Evolutionary conservation across 768 basidiomycete genomes (phyloP).

Genomic region (Erythrobasidium yunnanense): DNA sequence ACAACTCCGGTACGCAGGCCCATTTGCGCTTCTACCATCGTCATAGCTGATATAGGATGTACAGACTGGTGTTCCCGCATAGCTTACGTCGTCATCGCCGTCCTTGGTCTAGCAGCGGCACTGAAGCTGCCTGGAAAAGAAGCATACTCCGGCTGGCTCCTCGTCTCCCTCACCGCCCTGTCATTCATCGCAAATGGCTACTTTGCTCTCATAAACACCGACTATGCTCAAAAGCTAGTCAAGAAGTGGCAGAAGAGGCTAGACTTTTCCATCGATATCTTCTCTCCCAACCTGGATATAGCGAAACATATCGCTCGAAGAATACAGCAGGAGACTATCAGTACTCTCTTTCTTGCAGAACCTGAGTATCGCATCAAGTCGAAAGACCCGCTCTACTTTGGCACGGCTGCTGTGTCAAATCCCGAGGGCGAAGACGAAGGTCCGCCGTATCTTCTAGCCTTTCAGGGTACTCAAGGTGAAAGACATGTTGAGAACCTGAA

Average conservation of each 20-base stretch:
- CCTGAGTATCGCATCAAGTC: slow-evolving; percentile 53
- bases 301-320: slow-evolving; percentile 53
- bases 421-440: slow-evolving; percentile 46
- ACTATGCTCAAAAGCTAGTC: slow-evolving; percentile 49
- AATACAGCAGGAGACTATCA: slow-evolving; percentile 69
- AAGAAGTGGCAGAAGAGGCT: slow-evolving; percentile 50
- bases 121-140: slow-evolving; percentile 49
- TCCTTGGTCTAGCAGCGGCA: slow-evolving; percentile 55
- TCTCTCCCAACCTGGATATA: slow-evolving; percentile 53
- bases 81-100: slow-evolving; percentile 58
- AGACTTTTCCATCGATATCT: slow-evolving; percentile 72
- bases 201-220: slow-evolving; percentile 54
- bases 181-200: slow-evolving; percentile 57
- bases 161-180: slow-evolving; percentile 51
- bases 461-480: slow-evolving; percentile 56
- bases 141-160: slow-evolving; percentile 54
- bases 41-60: not conserved
- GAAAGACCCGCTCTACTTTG: slow-evolving; percentile 52
- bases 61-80: slow-evolving; percentile 54
- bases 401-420: slow-evolving; percentile 45
- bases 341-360: slow-evolving; percentile 55
- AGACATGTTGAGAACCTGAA: slow-evolving; percentile 68
- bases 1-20: slow-evolving; percentile 27
- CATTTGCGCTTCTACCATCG: not conserved
- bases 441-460: slow-evolving; percentile 61